phyloP scores from a whole-genome alignment of 768 basidiomycete species.

The Kwoniella europaea region DNA sequence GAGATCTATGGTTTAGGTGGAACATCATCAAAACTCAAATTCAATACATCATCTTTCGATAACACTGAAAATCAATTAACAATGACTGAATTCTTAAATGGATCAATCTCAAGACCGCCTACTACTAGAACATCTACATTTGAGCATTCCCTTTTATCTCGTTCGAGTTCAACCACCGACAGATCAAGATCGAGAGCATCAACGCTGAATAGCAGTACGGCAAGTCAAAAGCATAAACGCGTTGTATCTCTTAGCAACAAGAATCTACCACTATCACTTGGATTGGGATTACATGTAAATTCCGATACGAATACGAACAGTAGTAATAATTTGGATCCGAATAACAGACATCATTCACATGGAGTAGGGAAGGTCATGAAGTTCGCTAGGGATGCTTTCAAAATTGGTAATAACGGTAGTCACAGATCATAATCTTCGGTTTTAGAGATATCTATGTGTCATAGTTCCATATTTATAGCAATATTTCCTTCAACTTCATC shows the following conservation, averaged over 20 bases:
- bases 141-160: not conserved
- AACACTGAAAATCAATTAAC: not conserved
- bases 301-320: not conserved
- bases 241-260: not conserved
- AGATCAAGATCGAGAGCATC: not conserved
- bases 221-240: constrained; percentile 1
- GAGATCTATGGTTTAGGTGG: constrained; percentile 10
- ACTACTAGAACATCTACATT: not conserved
- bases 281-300: not conserved
- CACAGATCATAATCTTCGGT: too few relatives aligned
- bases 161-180: not conserved
- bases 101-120: not conserved
- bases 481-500: not conserved
- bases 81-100: not conserved
- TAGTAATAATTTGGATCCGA: too few relatives aligned
- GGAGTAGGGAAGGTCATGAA: constrained; percentile 13
- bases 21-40: not conserved
- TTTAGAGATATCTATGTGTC: too few relatives aligned
- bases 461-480: too few relatives aligned
- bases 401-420: constrained; percentile 1
- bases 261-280: not conserved
- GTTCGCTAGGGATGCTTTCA: constrained; percentile 14
- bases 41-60: not conserved
- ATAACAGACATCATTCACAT: not conserved
- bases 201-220: not conserved